Conservation (phyloP, 1,284 basidiomycete species). For the Quambalaria eucalypti region DNA sequence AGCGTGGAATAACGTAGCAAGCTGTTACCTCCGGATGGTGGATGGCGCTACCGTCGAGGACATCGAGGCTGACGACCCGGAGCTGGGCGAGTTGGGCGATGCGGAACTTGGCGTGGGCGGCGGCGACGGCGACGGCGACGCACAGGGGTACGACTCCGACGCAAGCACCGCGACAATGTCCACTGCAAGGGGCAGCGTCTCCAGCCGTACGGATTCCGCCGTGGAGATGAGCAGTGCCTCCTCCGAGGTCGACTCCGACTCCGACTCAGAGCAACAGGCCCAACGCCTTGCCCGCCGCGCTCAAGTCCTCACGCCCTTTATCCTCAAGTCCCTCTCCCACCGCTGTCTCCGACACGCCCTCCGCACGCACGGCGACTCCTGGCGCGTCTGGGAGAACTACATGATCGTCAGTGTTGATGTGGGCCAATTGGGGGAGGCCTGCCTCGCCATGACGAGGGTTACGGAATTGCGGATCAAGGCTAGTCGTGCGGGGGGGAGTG, state of each 20-base stretch:
- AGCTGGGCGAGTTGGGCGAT: not conserved
- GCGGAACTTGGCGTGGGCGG: not conserved
- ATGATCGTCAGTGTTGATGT: conserved; percentile 89
- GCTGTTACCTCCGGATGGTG: conserved; percentile 63
- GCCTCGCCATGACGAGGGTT: conserved; percentile 70
- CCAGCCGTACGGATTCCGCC: conserved; percentile 3
- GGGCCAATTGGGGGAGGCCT: conserved; percentile 79
- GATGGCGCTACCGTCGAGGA: conserved; percentile 15
- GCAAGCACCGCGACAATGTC: not conserved
- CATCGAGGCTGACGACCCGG: conserved; percentile 6
- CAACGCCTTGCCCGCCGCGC: not conserved
- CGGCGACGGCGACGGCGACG: conserved; percentile 2
- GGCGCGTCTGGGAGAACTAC: conserved; percentile 98
- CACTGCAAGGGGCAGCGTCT: no score
- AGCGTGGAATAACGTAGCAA: conserved; percentile 96
- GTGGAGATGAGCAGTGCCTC: conserved; percentile 2
- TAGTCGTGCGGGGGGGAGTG: conserved; percentile 52
- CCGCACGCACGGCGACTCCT: conserved; percentile 74
- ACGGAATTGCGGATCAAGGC: conserved; percentile 57
- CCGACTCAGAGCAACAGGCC: not conserved
- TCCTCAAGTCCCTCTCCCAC: conserved; percentile 77
- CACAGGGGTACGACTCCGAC: conserved; percentile 1
- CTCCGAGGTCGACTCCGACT: conserved; percentile 7
- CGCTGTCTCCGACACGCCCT: conserved; percentile 86
- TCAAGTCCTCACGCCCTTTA: conserved; percentile 41